A percentile compares a stretch with the other conserved stretches of the same genome.
Conservation (phyloP, 805 yeast genomes). For the Lachancea nothofagi region DNA sequence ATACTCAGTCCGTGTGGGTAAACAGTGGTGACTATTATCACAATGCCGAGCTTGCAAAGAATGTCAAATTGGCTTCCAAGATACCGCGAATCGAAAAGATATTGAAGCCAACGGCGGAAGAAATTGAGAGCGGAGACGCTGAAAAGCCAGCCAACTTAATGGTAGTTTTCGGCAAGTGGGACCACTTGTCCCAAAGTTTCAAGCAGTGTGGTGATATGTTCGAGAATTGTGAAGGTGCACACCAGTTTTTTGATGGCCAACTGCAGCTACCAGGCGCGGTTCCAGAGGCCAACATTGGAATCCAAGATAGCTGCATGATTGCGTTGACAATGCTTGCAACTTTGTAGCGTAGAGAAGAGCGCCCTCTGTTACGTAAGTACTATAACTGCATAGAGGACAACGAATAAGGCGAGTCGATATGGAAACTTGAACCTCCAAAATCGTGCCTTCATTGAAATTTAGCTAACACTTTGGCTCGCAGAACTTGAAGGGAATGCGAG, state of each 20-base stretch:
- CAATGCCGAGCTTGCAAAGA: conserved; percentile 27
- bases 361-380: too few species aligned
- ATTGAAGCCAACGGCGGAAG: conserved; percentile 16
- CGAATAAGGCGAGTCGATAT: too few species aligned
- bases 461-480: too few species aligned
- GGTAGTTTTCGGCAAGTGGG: conserved; percentile 59
- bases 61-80: conserved; percentile 18
- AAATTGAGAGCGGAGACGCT: conserved; percentile 19
- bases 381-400: too few species aligned
- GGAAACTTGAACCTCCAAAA: too few species aligned
- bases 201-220: conserved; percentile 43
- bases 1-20: conserved; percentile 58
- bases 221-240: conserved; percentile 48
- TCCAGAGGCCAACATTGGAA: conserved; percentile 35
- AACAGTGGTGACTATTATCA: conserved; percentile 61
- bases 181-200: conserved; percentile 51
- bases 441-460: too few species aligned
- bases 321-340: conserved; percentile 39
- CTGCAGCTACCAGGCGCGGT: conserved; percentile 48
- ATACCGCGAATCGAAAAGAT: conserved; percentile 29
- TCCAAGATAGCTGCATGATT: conserved; percentile 68
- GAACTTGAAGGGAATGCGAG: too few species aligned
- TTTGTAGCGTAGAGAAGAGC: neutral
- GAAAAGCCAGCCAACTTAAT: conserved; percentile 35
- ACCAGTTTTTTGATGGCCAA: conserved; percentile 66